A percentile compares a stretch with the other conserved stretches of the same genome.
Conservation (phyloP, 352 stramenopile species). For the Blastocystis hominis region DNA sequence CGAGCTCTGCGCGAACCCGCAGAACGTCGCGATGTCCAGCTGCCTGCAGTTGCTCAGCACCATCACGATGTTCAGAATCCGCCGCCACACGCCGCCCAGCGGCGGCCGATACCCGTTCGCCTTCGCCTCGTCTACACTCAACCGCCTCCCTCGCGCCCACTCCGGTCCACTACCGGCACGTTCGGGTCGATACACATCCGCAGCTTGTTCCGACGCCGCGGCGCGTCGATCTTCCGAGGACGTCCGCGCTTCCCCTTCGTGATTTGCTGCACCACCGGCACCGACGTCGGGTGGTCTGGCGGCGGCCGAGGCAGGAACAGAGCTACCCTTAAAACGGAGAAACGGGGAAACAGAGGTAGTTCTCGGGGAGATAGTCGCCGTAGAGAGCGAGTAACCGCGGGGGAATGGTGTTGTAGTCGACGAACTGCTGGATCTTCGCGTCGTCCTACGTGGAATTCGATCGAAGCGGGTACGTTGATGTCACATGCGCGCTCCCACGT, state of each 20-base stretch:
- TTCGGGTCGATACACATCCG: slow-evolving; percentile 41
- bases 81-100: slow-evolving; percentile 33
- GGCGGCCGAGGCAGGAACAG: neutral
- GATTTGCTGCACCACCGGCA: neutral
- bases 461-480: neutral
- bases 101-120: slow-evolving; percentile 15
- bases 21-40: slow-evolving; percentile 36
- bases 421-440: slow-evolving; percentile 24
- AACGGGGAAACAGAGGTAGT: slow-evolving; percentile 20
- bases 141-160: neutral
- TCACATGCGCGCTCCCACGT: slow-evolving; percentile 44
- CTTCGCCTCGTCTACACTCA: slow-evolving; percentile 15
- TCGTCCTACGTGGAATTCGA: neutral
- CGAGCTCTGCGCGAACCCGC: slow-evolving; percentile 49
- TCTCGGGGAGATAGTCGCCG: slow-evolving; percentile 52
- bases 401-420: slow-evolving; percentile 54
- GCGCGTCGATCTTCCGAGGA: neutral
- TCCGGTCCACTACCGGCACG: neutral
- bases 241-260: slow-evolving; percentile 28
- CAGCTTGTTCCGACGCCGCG: neutral
- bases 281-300: neutral
- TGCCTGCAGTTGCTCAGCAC: slow-evolving; percentile 29
- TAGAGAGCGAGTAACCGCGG: neutral
- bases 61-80: slow-evolving; percentile 52
- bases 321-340: neutral